Percentiles rank a stretch among this genome's conserved stretches.
phyloP scores from a whole-genome alignment of 805 yeast genomes.

The Kuraishia molischiana region DNA sequence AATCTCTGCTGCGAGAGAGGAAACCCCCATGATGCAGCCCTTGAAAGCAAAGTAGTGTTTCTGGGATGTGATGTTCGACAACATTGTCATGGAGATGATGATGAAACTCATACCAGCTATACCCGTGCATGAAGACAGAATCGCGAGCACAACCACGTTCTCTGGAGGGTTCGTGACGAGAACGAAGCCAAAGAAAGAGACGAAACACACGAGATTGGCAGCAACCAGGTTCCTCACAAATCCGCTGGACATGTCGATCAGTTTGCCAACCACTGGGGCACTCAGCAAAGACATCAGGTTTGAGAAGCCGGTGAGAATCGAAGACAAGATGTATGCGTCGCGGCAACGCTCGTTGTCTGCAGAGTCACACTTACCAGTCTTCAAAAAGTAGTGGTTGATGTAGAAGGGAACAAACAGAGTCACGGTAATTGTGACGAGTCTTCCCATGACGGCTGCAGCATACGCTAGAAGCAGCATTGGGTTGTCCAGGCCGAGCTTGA shows the following conservation, averaged over 20 bases:
- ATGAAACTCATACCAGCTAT: slow-evolving; percentile 53
- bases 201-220: slow-evolving; percentile 31
- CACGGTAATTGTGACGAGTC: slow-evolving; percentile 50
- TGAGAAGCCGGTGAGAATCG: slow-evolving; percentile 60
- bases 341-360: slow-evolving; percentile 34
- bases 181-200: slow-evolving; percentile 30
- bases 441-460: slow-evolving; percentile 50
- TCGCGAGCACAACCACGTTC: slow-evolving; percentile 20
- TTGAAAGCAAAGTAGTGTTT: slow-evolving; percentile 32
- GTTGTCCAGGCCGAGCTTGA: slow-evolving; percentile 33
- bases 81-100: slow-evolving; percentile 53
- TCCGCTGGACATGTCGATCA: slow-evolving; percentile 35
- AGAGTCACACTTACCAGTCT: slow-evolving; percentile 37
- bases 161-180: slow-evolving; percentile 23
- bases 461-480: slow-evolving; percentile 45
- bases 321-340: slow-evolving; percentile 56
- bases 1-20: slow-evolving; percentile 57
- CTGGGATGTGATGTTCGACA: slow-evolving; percentile 26
- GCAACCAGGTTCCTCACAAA: slow-evolving; percentile 21
- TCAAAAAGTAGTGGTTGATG: slow-evolving; percentile 45
- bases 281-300: slow-evolving; percentile 45
- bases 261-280: slow-evolving; percentile 56
- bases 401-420: slow-evolving; percentile 55
- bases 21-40: slow-evolving; percentile 64
- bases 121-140: slow-evolving; percentile 41